These are phyloP conservation scores for Xylaria palmicola DNA, from an alignment of 495 filamentous ascomycete species.

Conservation along the genomic window DNA sequence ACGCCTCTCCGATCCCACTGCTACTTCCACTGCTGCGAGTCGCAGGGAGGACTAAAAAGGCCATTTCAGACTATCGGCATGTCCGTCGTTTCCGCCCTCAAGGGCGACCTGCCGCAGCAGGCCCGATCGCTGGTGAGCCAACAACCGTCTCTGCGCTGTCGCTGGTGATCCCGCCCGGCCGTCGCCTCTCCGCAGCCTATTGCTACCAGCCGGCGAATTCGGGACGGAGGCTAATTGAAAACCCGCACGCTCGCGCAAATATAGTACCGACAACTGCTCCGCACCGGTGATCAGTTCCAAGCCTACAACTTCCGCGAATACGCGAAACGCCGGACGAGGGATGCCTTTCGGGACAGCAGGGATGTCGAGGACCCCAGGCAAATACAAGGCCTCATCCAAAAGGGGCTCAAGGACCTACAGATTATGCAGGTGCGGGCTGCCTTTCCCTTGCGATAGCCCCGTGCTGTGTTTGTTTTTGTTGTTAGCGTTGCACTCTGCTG, in stretches of 20 bases:
- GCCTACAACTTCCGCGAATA: slow-evolving; percentile 98
- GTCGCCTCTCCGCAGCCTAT: background rate
- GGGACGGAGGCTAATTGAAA: background rate
- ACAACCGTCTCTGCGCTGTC: background rate
- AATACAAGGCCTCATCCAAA: slow-evolving; percentile 86
- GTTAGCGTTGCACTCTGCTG: background rate
- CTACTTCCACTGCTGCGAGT: background rate
- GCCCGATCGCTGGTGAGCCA: slow-evolving; percentile 66
- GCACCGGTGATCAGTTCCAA: slow-evolving; percentile 82
- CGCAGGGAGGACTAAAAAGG: background rate
- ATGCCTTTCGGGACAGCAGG: slow-evolving; percentile 82
- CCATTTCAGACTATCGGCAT: slow-evolving; percentile 24
- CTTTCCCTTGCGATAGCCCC: background rate
- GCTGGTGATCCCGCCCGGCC: too few relatives aligned
- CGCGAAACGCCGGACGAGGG: slow-evolving; percentile 80
- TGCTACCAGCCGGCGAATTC: background rate
- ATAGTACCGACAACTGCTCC: slow-evolving; percentile 89
- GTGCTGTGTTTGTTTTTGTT: background rate
- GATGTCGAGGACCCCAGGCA: slow-evolving; percentile 64
- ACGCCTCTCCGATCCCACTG: background rate
- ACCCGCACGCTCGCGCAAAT: background rate
- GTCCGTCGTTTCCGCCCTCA: slow-evolving; percentile 49
- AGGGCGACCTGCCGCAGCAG: slow-evolving; percentile 67
- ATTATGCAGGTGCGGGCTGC: slow-evolving; percentile 75
- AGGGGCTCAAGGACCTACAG: slow-evolving; percentile 82